Evolutionary conservation across 139 green algal genomes (phyloP).

Genomic region (Micractinium conductrix): DNA sequence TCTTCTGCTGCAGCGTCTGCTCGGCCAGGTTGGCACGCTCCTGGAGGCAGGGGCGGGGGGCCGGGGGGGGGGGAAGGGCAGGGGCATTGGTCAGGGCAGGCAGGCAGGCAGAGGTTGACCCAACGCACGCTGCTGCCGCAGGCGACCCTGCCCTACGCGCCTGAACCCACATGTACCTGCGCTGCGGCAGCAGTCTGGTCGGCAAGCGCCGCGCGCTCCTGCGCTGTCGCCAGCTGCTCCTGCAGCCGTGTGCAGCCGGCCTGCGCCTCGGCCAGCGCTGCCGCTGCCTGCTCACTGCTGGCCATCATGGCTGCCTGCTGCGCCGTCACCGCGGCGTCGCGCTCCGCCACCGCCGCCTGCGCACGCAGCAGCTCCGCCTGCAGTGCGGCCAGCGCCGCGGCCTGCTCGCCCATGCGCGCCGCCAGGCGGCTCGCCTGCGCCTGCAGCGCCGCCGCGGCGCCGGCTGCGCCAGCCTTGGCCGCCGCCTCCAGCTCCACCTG

Average conservation of each 20-base stretch:
- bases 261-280: slow-evolving; percentile 14
- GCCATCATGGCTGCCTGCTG: background rate
- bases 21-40: slow-evolving; percentile 35
- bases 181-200: slow-evolving; percentile 2
- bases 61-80: background rate
- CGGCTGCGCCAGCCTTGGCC: background rate
- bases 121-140: background rate
- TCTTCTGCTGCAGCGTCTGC: slow-evolving; percentile 24
- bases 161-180: slow-evolving; percentile 2
- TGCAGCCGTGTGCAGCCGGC: slow-evolving; percentile 3
- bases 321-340: background rate
- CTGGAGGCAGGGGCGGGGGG: no score
- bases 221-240: slow-evolving; percentile 22
- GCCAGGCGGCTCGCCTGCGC: background rate
- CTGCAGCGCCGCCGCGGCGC: background rate
- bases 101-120: no score
- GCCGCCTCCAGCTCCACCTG: slow-evolving; percentile 22
- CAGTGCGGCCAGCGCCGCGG: background rate
- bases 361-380: slow-evolving; percentile 18
- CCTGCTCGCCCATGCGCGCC: background rate
- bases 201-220: slow-evolving; percentile 12
- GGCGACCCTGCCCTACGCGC: background rate
- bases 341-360: slow-evolving; percentile 2
- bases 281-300: background rate
- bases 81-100: background rate